Base-by-base conservation (phyloP, 345 rosid genomes). In the Eucalyptus urophylla region DNA sequence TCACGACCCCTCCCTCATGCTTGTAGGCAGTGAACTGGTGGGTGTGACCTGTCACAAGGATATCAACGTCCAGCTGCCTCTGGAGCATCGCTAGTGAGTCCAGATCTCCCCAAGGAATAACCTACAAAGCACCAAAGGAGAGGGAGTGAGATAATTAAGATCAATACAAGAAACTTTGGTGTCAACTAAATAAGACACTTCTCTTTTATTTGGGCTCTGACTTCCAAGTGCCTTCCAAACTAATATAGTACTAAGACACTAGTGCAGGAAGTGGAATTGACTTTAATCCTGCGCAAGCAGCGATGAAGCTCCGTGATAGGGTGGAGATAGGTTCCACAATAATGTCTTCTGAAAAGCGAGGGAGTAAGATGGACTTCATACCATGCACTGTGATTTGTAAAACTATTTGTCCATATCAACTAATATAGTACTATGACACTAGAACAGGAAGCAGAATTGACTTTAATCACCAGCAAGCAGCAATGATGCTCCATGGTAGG, bases 1-100 rank as follows among this genome's bases (percentile, higher is more conserved):
- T 95, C 60, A 97, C 97, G 4, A 97, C 99, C 7, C 99, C 99
- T 72, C 98, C 98, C 90, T 97, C 99, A 5, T 97, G 99, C 88
- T 97, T 97, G 95, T 97, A 97, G 53, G 99, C 99, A 47, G 95
- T 97, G 92, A 97, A 97, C 93, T 97, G 99, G 92, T 97, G 99
- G 43, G 99, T 97, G 90, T 96, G 98, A 87, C 99, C 99, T 2
- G 99, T 97, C 86, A 97, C 97, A 31, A 97, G 98, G 72, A 97
- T 97, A 93, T 97, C 99, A 7, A 97, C 99, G 44, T 95, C 99
- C 88, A 97, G 95, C 90, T 97, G 98, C 89, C 99, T 95, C 91
- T 97, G 99, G 31, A 97, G 95, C 99, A 97, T 97, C 51, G 99
- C 97, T 69, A 97, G 93, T 8, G 98, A 97, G 81, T 97, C 99